Evolutionary conservation across 371 early-diverging fungal species (phyloP).

Genomic region (Mortierella sp.): DNA sequence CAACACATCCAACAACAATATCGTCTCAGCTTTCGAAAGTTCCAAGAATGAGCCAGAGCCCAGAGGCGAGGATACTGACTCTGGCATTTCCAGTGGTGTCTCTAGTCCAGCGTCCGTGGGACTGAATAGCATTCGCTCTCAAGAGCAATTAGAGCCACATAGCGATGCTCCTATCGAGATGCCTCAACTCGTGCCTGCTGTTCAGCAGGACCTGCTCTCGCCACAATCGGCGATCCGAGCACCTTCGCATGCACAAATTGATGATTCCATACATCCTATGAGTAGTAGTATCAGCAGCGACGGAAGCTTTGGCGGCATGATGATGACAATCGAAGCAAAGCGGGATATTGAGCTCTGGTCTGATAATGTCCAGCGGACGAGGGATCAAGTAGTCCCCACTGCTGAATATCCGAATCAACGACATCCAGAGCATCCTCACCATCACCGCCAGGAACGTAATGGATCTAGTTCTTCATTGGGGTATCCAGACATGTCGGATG

Average conservation of each 20-base stretch:
- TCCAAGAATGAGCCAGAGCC: background rate
- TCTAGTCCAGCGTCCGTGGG: background rate
- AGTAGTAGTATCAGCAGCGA: conserved; percentile 22
- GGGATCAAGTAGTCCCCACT: conserved; percentile 21
- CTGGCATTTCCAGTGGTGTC: conserved; percentile 1
- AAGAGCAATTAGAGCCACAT: background rate
- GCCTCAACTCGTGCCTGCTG: background rate
- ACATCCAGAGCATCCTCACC: background rate
- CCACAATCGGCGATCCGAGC: background rate
- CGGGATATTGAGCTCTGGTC: conserved; percentile 32
- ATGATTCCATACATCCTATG: conserved; percentile 1
- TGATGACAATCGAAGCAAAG: conserved; percentile 29
- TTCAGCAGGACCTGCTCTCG: background rate
- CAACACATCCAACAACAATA: background rate
- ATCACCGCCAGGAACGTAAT: background rate
- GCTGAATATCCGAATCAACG: background rate
- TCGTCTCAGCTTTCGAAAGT: background rate
- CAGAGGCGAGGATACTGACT: conserved; percentile 2
- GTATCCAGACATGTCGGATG: conserved; percentile 49
- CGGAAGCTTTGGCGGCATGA: conserved; percentile 7
- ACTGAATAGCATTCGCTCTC: background rate
- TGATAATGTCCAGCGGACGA: conserved; percentile 18
- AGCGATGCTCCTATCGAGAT: background rate
- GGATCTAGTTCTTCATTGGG: conserved; percentile 25
- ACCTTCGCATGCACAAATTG: background rate